phyloP scores from a whole-genome alignment of 176 grass and related monocot species.

The Poa annua region DNA sequence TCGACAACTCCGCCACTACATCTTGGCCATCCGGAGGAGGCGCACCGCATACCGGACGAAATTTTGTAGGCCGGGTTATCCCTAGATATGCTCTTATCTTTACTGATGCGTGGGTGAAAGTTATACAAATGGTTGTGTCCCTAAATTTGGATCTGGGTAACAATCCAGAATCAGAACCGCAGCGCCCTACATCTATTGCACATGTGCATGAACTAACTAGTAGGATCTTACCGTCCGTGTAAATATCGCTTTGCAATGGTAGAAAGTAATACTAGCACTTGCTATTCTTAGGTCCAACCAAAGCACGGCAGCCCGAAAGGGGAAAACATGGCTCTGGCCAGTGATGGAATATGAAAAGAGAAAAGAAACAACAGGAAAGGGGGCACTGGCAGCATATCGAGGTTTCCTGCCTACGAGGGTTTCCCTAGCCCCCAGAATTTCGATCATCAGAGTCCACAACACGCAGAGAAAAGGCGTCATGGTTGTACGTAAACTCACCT shows the following conservation, averaged over 20 bases:
- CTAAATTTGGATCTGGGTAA: neutral
- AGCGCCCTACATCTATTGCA: neutral
- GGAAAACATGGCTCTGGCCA: neutral
- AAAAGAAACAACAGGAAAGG: neutral
- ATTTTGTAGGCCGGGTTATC: too few relatives aligned
- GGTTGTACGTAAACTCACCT: neutral
- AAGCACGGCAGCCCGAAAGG: neutral
- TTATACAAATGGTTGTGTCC: too few relatives aligned
- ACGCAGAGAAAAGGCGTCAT: neutral
- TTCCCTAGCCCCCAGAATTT: neutral
- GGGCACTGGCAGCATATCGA: too few relatives aligned
- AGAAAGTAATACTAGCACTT: neutral
- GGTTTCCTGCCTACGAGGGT: neutral
- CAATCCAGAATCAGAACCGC: neutral
- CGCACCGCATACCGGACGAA: too few relatives aligned
- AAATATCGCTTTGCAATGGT: neutral
- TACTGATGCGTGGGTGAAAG: too few relatives aligned
- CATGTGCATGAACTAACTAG: neutral
- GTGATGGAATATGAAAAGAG: constrained; percentile 20
- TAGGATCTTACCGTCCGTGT: neutral
- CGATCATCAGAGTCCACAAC: neutral
- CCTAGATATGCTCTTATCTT: too few relatives aligned
- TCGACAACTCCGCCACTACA: too few relatives aligned
- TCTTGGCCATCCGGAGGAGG: too few relatives aligned
- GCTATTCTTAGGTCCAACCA: neutral